These are phyloP conservation scores for Polygonum maritimum DNA, from an alignment of 148 eudicot species.

Conservation along the genomic window DNA sequence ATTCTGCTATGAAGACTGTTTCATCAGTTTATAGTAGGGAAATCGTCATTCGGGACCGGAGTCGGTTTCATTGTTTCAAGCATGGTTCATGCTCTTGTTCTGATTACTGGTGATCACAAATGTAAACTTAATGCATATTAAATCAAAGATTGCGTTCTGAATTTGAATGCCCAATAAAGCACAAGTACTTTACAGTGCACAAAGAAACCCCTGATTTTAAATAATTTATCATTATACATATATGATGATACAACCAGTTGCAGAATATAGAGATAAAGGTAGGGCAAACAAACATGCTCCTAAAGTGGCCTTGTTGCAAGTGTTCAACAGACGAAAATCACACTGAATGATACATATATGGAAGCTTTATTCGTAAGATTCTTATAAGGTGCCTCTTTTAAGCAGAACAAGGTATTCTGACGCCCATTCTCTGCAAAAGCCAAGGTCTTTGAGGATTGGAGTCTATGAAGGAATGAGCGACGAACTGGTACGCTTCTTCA, in stretches of 20 bases:
- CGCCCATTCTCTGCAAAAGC: conserved; percentile 73
- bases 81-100: conserved; percentile 25
- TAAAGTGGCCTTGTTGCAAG: not conserved
- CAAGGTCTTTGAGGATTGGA: conserved; percentile 70
- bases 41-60: conserved; percentile 27
- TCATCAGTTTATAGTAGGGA: conserved; percentile 22
- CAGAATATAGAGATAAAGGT: not conserved
- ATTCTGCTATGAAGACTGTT: conserved; percentile 26
- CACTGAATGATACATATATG: not conserved
- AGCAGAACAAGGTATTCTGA: conserved; percentile 73
- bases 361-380: not conserved
- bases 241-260: not conserved
- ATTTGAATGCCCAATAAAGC: too few species aligned
- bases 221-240: not conserved
- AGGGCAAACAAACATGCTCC: not conserved
- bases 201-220: not conserved
- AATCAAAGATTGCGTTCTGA: too few species aligned
- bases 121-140: too few species aligned
- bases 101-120: conserved; percentile 19
- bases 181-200: too few species aligned
- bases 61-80: conserved; percentile 27
- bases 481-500: conserved; percentile 76
- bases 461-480: conserved; percentile 63
- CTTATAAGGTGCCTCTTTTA: conserved; percentile 13
- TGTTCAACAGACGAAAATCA: not conserved